phyloP scores from a whole-genome alignment of 352 stramenopile species.

The Aphanomyces euteiches region DNA sequence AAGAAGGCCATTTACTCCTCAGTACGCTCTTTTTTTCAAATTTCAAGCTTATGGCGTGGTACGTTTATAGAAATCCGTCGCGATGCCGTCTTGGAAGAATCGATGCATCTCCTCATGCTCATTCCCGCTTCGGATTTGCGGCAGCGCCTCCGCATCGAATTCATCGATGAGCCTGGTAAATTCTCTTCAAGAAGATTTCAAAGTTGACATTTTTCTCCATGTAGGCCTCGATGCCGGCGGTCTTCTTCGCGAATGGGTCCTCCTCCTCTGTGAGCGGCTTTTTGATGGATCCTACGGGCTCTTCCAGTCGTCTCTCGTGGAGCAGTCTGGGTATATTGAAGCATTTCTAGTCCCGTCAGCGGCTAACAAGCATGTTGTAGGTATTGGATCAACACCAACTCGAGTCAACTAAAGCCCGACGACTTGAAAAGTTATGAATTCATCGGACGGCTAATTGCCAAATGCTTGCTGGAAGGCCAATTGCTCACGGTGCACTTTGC shows the following conservation, averaged over 20 bases:
- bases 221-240: conserved; percentile 60
- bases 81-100: conserved; percentile 68
- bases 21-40: conserved; percentile 30
- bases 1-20: conserved; percentile 72
- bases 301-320: conserved; percentile 65
- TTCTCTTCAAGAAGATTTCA: not conserved
- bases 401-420: conserved; percentile 56
- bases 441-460: conserved; percentile 67
- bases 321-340: conserved; percentile 46
- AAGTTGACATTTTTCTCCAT: not conserved
- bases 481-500: conserved; percentile 72
- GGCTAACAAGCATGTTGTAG: not conserved
- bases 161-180: conserved; percentile 69
- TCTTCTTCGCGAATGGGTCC: conserved; percentile 73
- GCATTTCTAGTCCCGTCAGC: no score
- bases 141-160: conserved; percentile 76
- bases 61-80: conserved; percentile 49
- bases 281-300: conserved; percentile 77
- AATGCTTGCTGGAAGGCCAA: conserved; percentile 72
- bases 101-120: conserved; percentile 79
- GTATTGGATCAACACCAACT: conserved; percentile 83
- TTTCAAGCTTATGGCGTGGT: conserved; percentile 1
- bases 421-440: conserved; percentile 75
- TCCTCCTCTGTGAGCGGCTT: conserved; percentile 68
- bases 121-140: conserved; percentile 63